Conservation (phyloP, 495 filamentous ascomycete species). For the Cairneyella variabilis region DNA sequence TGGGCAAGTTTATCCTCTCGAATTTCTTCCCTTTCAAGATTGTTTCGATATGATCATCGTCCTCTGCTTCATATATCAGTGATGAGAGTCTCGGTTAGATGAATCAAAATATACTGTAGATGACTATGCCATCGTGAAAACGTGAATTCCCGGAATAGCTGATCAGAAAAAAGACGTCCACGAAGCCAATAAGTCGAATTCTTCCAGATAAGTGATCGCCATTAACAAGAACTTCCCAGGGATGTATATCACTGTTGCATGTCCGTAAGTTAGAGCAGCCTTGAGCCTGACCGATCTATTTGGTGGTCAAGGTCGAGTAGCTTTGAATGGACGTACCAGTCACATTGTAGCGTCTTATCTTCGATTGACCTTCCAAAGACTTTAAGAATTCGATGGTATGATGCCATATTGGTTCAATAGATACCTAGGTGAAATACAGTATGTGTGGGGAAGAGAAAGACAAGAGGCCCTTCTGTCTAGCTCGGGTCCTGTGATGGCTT, state of each 20-base stretch:
- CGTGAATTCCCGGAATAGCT: conserved; percentile 36
- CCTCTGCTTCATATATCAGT: conserved; percentile 28
- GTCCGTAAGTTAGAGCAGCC: conserved; percentile 1
- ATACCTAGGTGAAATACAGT: background rate
- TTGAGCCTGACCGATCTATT: background rate
- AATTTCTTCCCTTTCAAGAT: conserved; percentile 25
- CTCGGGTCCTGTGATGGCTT: conserved; percentile 2
- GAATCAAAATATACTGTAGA: conserved; percentile 33
- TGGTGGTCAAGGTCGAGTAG: background rate
- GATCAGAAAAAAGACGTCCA: conserved; percentile 40
- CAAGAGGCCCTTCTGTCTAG: conserved; percentile 4
- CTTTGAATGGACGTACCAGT: conserved; percentile 29
- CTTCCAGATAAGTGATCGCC: conserved; percentile 36
- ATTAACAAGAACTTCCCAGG: conserved; percentile 39
- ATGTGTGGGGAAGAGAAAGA: background rate
- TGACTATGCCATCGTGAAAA: conserved; percentile 36
- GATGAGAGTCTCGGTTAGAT: background rate
- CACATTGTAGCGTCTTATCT: conserved; percentile 35
- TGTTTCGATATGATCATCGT: conserved; percentile 32
- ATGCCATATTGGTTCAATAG: conserved; percentile 29
- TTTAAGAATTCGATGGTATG: conserved; percentile 38
- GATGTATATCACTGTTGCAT: conserved; percentile 34
- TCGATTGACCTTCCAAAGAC: conserved; percentile 34
- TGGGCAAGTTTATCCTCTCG: conserved; percentile 3
- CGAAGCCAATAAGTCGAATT: conserved; percentile 37